These are phyloP conservation scores for Cetradonia linearis DNA, from an alignment of 495 filamentous ascomycete species.

Conservation along the genomic window DNA sequence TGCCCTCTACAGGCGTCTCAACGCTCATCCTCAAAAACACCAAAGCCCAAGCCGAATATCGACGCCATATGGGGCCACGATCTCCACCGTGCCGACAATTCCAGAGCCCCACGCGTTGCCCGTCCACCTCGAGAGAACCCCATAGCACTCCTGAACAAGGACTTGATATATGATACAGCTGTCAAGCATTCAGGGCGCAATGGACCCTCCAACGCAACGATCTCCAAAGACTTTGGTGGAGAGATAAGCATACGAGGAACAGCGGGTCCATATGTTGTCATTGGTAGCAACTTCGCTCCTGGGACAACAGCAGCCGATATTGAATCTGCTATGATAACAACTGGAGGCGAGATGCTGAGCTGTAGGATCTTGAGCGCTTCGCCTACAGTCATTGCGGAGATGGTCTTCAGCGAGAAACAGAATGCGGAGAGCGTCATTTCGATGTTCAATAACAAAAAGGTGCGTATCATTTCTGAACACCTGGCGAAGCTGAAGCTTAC, in stretches of 20 bases:
- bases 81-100: conserved; percentile 12
- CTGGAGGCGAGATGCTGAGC: conserved; percentile 57
- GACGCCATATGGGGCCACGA: conserved; percentile 20
- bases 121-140: conserved; percentile 27
- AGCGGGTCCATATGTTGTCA: conserved; percentile 72
- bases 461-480: conserved; percentile 31
- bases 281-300: conserved; percentile 80
- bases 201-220: conserved; percentile 16
- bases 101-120: conserved; percentile 23
- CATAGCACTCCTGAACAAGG: conserved; percentile 34
- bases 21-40: conserved; percentile 37
- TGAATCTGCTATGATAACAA: conserved; percentile 67
- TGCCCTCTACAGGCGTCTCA: conserved; percentile 24
- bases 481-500: conserved; percentile 11
- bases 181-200: conserved; percentile 24
- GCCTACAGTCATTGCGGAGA: conserved; percentile 78
- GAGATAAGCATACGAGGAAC: conserved; percentile 71
- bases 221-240: conserved; percentile 27
- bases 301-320: conserved; percentile 94
- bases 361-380: conserved; percentile 60
- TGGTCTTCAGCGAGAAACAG: conserved; percentile 66
- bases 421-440: conserved; percentile 71
- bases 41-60: conserved; percentile 30
- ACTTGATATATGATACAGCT: conserved; percentile 34
- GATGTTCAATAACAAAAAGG: conserved; percentile 79